Evolutionary conservation across 352 stramenopile genomes (phyloP).

Genomic region (Phytophthora multivora): DNA sequence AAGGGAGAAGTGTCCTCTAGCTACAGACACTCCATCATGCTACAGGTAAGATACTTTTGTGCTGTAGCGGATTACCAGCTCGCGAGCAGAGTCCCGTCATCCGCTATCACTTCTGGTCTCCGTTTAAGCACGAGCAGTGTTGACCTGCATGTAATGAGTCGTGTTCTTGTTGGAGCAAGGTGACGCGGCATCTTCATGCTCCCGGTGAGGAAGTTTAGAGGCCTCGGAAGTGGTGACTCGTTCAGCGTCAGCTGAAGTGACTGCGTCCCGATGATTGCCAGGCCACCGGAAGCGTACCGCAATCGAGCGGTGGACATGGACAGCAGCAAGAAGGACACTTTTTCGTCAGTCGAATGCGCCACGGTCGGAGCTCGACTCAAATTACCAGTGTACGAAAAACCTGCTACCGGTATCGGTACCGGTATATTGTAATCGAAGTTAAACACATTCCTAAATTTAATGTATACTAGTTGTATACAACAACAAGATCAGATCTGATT

Average conservation of each 20-base stretch:
- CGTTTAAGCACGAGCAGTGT: no score
- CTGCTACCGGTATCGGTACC: no score
- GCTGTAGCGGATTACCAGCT: constrained; percentile 12
- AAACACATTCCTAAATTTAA: no score
- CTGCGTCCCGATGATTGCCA: constrained; percentile 15
- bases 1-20: neutral
- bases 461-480: no score
- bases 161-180: no score
- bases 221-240: constrained; percentile 1
- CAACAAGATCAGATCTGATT: constrained; percentile 20
- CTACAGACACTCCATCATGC: neutral
- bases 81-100: constrained; percentile 1
- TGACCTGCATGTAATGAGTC: no score
- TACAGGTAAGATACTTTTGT: neutral
- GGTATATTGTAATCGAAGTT: no score
- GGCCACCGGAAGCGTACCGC: constrained; percentile 30
- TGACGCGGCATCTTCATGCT: constrained; percentile 4
- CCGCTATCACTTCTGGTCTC: neutral
- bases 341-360: constrained; percentile 18
- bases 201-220: constrained; percentile 9
- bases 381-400: no score
- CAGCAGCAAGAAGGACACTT: neutral
- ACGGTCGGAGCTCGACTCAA: no score
- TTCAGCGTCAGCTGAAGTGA: constrained; percentile 4
- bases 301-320: constrained; percentile 4